Evolutionary conservation across 2,329 filamentous ascomycete genomes (phyloP).

Genomic region (Alternaria viburni): DNA sequence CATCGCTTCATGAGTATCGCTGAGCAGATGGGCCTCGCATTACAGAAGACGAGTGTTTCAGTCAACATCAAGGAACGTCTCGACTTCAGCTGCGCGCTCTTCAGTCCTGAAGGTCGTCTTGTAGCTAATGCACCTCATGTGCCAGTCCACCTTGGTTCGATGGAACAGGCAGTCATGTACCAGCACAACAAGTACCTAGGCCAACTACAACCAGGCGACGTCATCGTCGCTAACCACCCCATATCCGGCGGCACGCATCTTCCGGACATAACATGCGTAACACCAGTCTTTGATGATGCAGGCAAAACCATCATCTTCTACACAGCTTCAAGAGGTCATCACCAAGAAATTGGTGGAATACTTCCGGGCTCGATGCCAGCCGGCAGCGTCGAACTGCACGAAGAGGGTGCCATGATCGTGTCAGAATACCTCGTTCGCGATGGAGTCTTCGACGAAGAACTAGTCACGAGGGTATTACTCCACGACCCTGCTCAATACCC

Average conservation of each 20-base stretch:
- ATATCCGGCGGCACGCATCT: constrained; percentile 37
- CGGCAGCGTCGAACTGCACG: constrained; percentile 54
- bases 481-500: constrained; percentile 35
- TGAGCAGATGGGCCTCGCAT: constrained; percentile 32
- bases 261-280: constrained; percentile 36
- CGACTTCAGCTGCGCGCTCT: constrained; percentile 35
- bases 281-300: constrained; percentile 33
- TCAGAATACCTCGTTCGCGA: constrained; percentile 47
- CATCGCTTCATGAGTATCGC: constrained; percentile 37
- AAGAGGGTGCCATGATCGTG: constrained; percentile 57
- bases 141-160: constrained; percentile 32
- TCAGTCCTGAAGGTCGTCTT: constrained; percentile 26
- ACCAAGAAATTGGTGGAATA: constrained; percentile 40
- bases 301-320: constrained; percentile 32
- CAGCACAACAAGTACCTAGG: constrained; percentile 29
- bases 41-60: constrained; percentile 31
- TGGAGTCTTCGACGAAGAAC: constrained; percentile 17
- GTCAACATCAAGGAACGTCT: constrained; percentile 37
- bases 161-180: constrained; percentile 35
- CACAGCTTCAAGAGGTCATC: constrained; percentile 36
- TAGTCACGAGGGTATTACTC: background rate
- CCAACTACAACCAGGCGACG: constrained; percentile 32
- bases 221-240: constrained; percentile 38
- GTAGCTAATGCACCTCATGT: constrained; percentile 39
- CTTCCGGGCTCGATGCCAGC: constrained; percentile 49